Evolutionary conservation across 192 early-diverging fungal species (phyloP).

Genomic region (Podila epicladia): DNA sequence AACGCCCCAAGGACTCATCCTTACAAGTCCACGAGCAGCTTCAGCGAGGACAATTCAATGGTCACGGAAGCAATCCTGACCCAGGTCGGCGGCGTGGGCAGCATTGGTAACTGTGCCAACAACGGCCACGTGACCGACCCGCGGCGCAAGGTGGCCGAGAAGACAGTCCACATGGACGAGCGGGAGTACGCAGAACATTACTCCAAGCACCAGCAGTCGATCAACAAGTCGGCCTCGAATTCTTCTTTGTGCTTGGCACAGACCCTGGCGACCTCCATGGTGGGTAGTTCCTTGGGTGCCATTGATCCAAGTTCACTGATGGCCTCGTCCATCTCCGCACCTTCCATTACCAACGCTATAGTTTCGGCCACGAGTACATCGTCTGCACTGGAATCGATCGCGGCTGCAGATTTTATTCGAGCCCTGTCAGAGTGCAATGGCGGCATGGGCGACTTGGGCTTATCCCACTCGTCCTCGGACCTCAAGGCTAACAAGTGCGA

Average conservation of each 20-base stretch:
- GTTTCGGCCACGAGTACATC: background rate
- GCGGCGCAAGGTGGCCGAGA: constrained; percentile 43
- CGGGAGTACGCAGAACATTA: constrained; percentile 43
- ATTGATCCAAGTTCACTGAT: constrained; percentile 9
- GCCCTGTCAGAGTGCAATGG: constrained; percentile 37
- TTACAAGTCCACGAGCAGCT: constrained; percentile 43
- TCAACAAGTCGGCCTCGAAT: constrained; percentile 29
- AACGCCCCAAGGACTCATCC: constrained; percentile 40
- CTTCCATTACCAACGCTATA: constrained; percentile 12
- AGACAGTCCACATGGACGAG: constrained; percentile 45
- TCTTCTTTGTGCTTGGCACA: constrained; percentile 11
- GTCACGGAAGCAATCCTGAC: constrained; percentile 46
- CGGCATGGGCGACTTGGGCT: constrained; percentile 15
- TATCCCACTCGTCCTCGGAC: background rate
- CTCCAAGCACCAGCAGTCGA: constrained; percentile 36
- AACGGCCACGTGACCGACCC: constrained; percentile 23
- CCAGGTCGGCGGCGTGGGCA: constrained; percentile 39
- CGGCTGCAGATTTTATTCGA: constrained; percentile 35
- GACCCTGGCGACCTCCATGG: constrained; percentile 25
- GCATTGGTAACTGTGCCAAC: constrained; percentile 28
- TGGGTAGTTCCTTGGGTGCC: background rate
- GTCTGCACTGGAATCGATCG: constrained; percentile 20
- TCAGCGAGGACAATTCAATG: constrained; percentile 40
- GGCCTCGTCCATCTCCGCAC: constrained; percentile 27
- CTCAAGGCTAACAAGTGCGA: background rate